Conservation (phyloP, 2,329 filamentous ascomycete species). For the Alternaria arborescens region DNA sequence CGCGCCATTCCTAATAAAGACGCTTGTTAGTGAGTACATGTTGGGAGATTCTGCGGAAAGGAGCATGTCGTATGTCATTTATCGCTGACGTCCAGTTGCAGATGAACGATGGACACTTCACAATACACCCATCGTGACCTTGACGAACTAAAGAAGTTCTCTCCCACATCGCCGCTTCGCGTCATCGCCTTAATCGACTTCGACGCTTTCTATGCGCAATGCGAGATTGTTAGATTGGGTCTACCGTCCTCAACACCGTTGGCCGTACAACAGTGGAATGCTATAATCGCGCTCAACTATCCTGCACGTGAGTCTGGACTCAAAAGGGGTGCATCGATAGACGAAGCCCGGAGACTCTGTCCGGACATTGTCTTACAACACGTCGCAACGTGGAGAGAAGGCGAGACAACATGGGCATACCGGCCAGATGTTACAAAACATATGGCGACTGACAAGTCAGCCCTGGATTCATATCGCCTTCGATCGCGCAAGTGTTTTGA, state of each 20-base stretch:
- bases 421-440: conserved; percentile 79
- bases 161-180: conserved; percentile 70
- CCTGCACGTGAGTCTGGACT: conserved; percentile 84
- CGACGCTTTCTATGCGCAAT: conserved; percentile 95
- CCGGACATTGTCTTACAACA: conserved; percentile 87
- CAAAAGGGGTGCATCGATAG: conserved; percentile 77
- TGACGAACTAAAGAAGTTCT: background rate
- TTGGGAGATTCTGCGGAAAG: no score
- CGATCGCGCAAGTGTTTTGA: conserved; percentile 86
- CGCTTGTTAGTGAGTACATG: background rate
- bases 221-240: conserved; percentile 87
- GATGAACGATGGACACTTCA: background rate
- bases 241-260: conserved; percentile 78
- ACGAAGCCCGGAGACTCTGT: conserved; percentile 86
- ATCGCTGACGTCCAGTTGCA: background rate
- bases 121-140: background rate
- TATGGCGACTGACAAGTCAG: conserved; percentile 91
- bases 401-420: conserved; percentile 91
- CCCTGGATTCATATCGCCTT: conserved; percentile 87
- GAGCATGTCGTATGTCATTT: background rate
- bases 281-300: conserved; percentile 95
- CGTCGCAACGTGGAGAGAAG: conserved; percentile 93
- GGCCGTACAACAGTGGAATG: conserved; percentile 95
- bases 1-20: background rate
- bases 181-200: conserved; percentile 92